phyloP scores from a whole-genome alignment of 2,329 filamentous ascomycete genomes.

The Ophiostoma himal-ulmi region DNA sequence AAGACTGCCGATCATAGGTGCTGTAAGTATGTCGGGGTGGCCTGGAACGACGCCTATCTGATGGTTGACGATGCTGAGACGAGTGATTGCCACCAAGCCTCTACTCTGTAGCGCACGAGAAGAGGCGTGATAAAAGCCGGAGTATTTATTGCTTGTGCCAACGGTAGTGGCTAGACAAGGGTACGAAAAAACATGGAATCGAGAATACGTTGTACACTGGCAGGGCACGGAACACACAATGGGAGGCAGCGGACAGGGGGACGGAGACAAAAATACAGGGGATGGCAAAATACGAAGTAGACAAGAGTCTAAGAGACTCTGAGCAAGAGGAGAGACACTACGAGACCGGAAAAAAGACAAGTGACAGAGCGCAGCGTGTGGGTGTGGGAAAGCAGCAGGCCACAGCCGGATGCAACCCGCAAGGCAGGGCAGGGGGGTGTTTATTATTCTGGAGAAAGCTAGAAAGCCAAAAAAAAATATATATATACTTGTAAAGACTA shows the following conservation, averaged over 20 bases:
- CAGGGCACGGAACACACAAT: background rate
- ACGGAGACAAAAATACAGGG: background rate
- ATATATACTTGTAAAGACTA: no score
- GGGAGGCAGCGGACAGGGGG: background rate
- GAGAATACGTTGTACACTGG: background rate
- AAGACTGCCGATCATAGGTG: background rate
- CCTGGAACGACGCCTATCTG: background rate
- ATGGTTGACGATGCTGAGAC: background rate
- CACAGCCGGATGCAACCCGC: slow-evolving; percentile 9
- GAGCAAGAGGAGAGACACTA: background rate
- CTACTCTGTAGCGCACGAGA: background rate
- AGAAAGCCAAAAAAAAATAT: no score
- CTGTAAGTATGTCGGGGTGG: background rate
- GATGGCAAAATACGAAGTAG: background rate
- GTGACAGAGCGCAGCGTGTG: background rate
- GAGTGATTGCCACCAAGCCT: no score
- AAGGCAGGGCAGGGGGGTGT: background rate
- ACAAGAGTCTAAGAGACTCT: no score
- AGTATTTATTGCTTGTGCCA: background rate
- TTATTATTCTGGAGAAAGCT: background rate
- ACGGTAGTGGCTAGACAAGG: background rate
- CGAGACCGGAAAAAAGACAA: background rate
- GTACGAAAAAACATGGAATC: background rate
- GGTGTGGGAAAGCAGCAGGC: background rate
- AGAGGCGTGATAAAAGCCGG: background rate